Base-by-base conservation (phyloP, 257 asterid species). In the Pogostemon cablin region DNA sequence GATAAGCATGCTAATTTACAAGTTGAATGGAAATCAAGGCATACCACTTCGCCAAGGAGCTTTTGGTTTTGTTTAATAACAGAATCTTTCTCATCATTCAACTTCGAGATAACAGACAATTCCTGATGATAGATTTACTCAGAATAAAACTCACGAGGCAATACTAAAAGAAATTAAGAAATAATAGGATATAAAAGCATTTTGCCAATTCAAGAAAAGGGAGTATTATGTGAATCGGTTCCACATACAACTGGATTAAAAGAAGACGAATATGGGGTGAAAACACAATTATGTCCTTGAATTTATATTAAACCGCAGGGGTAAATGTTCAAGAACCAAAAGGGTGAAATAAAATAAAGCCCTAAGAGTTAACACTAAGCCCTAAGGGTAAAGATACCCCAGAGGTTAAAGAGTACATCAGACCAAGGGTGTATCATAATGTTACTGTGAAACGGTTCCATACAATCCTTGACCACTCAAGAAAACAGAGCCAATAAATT, bases 21-120 rank as follows among this genome's bases (percentile, higher is more conserved):
- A 67, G 49, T 25, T 58, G 55, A 10, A 54, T n/a, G 61, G 59
- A 56, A 67, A 53, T 52, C 49, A 47, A 64, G n/a, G 17, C 77
- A 12, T 87, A 91, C 98, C 98, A 91, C 66, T 81, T 91, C 96
- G 10, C 72, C 80, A 38, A 77, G 79, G 57, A 87, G 90, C 83
- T 82, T 83, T 78, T 82, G 80, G 72, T 87, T 91, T 76, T 82
- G 86, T 72, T 85, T 77, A 62, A 77, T 50, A n/a, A 85, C 84
- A 52, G 83, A 72, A 78, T 68, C 83, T 80, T 84, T 91, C 86
- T 91, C 96, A 73, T 85, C 84, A 9, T 82, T 82, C 88, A 91
- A 71, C 81, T 87, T 87, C 48, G 84, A 75, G 77, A 86, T 77
- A 78, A 63, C 62, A 52, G 87, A 75, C 81, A 56, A 66, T 8